These are phyloP conservation scores for Thielaviopsis populi DNA, from an alignment of 2,329 filamentous ascomycete species.

Conservation along the genomic window DNA sequence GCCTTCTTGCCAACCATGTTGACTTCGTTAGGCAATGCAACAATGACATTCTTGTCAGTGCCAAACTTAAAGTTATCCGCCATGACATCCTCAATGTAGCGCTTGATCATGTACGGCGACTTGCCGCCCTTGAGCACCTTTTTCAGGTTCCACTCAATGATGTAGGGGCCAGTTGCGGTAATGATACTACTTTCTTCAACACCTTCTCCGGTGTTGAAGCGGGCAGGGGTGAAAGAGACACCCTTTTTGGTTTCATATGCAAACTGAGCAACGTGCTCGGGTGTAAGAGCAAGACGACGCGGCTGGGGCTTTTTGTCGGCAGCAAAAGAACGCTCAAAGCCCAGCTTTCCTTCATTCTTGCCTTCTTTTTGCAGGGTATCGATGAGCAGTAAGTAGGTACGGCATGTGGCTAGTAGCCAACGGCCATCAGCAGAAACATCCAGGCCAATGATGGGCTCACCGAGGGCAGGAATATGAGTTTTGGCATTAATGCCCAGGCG, in stretches of 20 bases:
- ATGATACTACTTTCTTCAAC: slow-evolving; percentile 84
- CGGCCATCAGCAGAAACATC: slow-evolving; percentile 91
- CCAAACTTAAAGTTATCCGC: slow-evolving; percentile 98
- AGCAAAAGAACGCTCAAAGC: slow-evolving; percentile 84
- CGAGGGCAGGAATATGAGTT: slow-evolving; percentile 87
- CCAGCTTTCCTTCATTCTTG: slow-evolving; percentile 96
- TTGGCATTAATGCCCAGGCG: slow-evolving; percentile 94
- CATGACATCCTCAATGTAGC: slow-evolving; percentile 88
- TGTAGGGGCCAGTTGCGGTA: slow-evolving; percentile 89
- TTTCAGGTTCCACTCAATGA: slow-evolving; percentile 90
- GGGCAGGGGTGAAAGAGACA: slow-evolving; percentile 76
- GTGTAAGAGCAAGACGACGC: slow-evolving; percentile 72
- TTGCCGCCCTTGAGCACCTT: slow-evolving; percentile 70
- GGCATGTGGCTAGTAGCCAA: slow-evolving; percentile 88
- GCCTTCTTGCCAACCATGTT: slow-evolving; percentile 88
- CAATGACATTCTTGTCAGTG: slow-evolving; percentile 94
- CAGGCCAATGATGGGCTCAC: slow-evolving; percentile 85
- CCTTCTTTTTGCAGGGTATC: slow-evolving; percentile 81
- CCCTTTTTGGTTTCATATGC: slow-evolving; percentile 85
- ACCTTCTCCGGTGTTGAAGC: slow-evolving; percentile 81
- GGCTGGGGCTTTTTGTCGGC: slow-evolving; percentile 91
- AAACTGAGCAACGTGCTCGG: slow-evolving; percentile 90
- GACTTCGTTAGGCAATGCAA: slow-evolving; percentile 90
- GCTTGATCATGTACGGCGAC: slow-evolving; percentile 90
- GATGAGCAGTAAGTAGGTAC: slow-evolving; percentile 86